Conservation (phyloP, 768 basidiomycete species). For the Leucocoprinus birnbaumii region DNA sequence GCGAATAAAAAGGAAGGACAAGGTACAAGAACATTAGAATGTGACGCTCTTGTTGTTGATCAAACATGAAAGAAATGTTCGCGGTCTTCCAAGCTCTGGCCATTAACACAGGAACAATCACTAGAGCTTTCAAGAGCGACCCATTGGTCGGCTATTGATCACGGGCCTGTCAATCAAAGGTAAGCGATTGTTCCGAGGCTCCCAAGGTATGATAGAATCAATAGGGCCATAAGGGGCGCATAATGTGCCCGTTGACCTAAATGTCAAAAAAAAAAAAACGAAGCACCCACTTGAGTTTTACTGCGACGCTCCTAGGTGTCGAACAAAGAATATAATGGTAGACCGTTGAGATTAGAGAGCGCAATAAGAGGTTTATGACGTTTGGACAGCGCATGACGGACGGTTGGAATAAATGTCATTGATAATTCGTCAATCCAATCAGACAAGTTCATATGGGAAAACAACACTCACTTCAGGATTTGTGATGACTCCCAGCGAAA, state of each 20-base stretch:
- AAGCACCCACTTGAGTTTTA: conserved; percentile 9
- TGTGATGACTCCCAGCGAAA: not conserved
- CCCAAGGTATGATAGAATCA: not conserved
- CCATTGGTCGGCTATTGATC: not conserved
- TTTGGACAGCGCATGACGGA: not conserved
- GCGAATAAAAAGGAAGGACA: no score
- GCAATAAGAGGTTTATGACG: not conserved
- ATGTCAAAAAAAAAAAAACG: not conserved
- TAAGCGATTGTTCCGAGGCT: not conserved
- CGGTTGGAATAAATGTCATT: not conserved
- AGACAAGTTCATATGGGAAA: not conserved
- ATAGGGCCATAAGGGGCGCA: not conserved
- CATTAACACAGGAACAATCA: not conserved
- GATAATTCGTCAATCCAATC: not conserved
- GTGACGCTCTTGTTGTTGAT: no score
- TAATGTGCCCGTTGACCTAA: not conserved
- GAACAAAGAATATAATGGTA: not conserved
- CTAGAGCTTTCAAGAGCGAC: not conserved
- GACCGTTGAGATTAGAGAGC: not conserved
- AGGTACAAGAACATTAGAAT: no score
- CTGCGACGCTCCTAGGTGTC: conserved; percentile 4
- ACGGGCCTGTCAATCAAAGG: not conserved
- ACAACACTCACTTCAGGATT: not conserved
- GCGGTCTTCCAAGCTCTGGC: no score
- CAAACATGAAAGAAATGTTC: no score